phyloP scores from a whole-genome alignment of 163 green algal genomes.

The Scenedesmus sp. region DNA sequence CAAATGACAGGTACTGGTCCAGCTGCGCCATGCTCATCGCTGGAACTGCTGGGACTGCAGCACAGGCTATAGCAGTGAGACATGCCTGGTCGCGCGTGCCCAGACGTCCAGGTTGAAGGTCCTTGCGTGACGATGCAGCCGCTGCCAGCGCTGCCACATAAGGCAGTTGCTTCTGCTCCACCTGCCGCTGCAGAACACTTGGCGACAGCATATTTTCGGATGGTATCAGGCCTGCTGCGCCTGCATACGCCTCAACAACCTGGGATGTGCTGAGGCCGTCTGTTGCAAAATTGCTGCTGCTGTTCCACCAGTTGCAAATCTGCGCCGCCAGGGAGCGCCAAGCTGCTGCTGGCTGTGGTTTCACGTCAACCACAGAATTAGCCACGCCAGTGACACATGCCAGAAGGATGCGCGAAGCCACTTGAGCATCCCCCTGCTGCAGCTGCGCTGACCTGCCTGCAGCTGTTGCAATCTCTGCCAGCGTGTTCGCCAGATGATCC shows the following conservation, averaged over 20 bases:
- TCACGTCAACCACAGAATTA: neutral
- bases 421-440: no score
- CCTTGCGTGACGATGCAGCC: neutral
- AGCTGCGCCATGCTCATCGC: neutral
- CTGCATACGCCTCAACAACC: neutral
- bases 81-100: neutral
- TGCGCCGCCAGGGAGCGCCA: neutral
- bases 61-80: neutral
- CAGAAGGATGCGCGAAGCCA: no score
- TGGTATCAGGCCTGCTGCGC: no score
- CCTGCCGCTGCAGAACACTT: neutral
- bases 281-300: neutral
- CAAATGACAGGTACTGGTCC: neutral
- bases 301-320: neutral
- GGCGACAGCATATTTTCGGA: no score
- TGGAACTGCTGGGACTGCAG: neutral
- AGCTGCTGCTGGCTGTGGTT: neutral
- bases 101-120: neutral
- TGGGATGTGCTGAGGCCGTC: neutral
- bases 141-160: neutral
- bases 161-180: neutral
- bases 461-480: no score
- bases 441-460: no score
- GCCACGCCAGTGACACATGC: no score
- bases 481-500: no score